Percentiles rank a stretch among this genome's conserved stretches.
These are phyloP conservation scores for Sicyos baderoa DNA, from an alignment of 306 rosid species.

Conservation along the genomic window DNA sequence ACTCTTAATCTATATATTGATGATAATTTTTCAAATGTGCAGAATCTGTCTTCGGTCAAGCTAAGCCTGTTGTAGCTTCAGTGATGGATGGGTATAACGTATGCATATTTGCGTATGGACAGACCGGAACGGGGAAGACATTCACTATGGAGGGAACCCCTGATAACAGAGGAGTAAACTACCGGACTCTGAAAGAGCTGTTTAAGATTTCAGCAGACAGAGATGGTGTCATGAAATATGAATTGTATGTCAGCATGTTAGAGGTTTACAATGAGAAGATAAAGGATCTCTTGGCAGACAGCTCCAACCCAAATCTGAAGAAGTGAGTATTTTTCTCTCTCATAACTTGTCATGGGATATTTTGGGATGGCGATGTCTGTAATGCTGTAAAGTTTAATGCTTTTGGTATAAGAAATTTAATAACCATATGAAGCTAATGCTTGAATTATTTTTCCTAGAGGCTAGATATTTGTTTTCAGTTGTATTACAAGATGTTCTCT, in stretches of 20 bases:
- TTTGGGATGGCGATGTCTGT: neutral
- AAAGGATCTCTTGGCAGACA: constrained; percentile 76
- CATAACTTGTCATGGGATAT: constrained; percentile 2
- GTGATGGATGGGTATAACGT: constrained; percentile 93
- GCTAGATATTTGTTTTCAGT: neutral
- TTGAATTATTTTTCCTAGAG: neutral
- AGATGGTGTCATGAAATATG: constrained; percentile 61
- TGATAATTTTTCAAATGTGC: constrained; percentile 23
- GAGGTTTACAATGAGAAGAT: constrained; percentile 96
- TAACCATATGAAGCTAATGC: neutral
- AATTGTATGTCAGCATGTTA: constrained; percentile 78
- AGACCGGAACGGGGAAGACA: constrained; percentile 97
- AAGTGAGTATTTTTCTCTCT: constrained; percentile 49
- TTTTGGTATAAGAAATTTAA: neutral
- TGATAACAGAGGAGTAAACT: constrained; percentile 87
- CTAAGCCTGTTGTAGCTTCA: constrained; percentile 75
- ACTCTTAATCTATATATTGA: neutral
- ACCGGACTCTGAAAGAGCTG: constrained; percentile 77
- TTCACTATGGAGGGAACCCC: constrained; percentile 96
- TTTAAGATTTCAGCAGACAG: constrained; percentile 62
- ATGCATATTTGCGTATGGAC: constrained; percentile 97
- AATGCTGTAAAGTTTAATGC: neutral
- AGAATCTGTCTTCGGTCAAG: constrained; percentile 74
- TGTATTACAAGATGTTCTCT: neutral
- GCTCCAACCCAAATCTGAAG: constrained; percentile 56